These are phyloP conservation scores for Boletus sp. DNA, from an alignment of 768 basidiomycete genomes.

Conservation along the genomic window DNA sequence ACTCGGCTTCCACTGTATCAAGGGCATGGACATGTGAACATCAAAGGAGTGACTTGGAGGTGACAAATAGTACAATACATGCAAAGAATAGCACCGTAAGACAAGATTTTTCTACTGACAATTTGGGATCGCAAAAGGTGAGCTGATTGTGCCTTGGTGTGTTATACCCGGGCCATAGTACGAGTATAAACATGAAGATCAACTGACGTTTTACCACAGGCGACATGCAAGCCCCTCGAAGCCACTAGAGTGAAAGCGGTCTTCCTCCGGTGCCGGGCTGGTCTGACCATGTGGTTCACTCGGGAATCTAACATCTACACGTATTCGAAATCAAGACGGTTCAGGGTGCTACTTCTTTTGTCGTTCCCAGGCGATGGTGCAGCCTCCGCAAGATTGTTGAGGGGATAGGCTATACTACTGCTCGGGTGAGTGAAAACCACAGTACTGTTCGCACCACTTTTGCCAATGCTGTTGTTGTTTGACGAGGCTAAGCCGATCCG, in stretches of 20 bases:
- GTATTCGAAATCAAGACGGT: background rate
- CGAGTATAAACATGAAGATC: background rate
- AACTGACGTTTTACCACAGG: background rate
- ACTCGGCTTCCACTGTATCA: background rate
- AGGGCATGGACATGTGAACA: background rate
- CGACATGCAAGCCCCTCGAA: background rate
- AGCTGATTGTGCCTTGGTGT: background rate
- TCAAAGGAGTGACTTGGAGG: background rate
- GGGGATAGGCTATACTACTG: background rate
- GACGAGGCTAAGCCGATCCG: background rate
- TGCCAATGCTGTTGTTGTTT: background rate
- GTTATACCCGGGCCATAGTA: background rate
- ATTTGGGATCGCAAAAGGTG: background rate
- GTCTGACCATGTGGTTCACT: background rate
- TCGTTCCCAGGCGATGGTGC: background rate
- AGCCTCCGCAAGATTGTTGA: background rate
- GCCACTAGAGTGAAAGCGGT: background rate
- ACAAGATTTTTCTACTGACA: background rate
- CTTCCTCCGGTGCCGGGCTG: background rate
- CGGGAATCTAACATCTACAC: background rate
- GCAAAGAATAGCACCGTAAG: background rate
- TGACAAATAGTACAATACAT: background rate
- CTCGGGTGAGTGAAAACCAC: background rate
- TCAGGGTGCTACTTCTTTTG: background rate
- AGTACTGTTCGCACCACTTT: background rate